phyloP scores from a whole-genome alignment of 805 yeast genomes.

The Candida maesae region DNA sequence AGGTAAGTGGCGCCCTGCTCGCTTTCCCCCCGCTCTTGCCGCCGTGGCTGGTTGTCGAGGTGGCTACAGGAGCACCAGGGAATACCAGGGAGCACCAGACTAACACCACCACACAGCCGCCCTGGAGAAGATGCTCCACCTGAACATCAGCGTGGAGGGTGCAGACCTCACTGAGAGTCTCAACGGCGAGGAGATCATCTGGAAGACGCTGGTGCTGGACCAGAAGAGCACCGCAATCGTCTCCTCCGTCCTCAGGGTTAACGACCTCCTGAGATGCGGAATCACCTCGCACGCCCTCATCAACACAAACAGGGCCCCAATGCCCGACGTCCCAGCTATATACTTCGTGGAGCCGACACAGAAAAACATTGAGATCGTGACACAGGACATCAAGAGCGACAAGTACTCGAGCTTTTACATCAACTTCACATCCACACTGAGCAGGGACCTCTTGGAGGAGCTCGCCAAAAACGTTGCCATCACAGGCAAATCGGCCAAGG shows the following conservation, averaged over 20 bases:
- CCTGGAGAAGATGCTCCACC: conserved; percentile 80
- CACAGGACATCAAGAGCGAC: conserved; percentile 69
- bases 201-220: conserved; percentile 92
- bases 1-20: no score
- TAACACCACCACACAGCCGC: conserved; percentile 28
- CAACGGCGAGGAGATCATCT: conserved; percentile 63
- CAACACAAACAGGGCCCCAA: conserved; percentile 65
- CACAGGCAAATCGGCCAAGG: conserved; percentile 63
- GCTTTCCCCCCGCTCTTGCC: not conserved
- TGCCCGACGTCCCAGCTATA: conserved; percentile 92
- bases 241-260: conserved; percentile 88
- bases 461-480: conserved; percentile 80
- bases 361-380: conserved; percentile 65
- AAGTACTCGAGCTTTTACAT: conserved; percentile 76
- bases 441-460: conserved; percentile 78
- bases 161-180: conserved; percentile 52
- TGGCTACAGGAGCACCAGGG: no score
- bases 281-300: conserved; percentile 85
- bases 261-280: conserved; percentile 85
- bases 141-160: conserved; percentile 58
- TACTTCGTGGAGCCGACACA: conserved; percentile 87
- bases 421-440: conserved; percentile 80
- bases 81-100: no score
- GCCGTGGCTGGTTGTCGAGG: no score
- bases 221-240: conserved; percentile 75